A percentile compares a stretch with the other conserved stretches of the same genome.
phyloP scores from a whole-genome alignment of 352 stramenopile species.

The Globisporangium solare region DNA sequence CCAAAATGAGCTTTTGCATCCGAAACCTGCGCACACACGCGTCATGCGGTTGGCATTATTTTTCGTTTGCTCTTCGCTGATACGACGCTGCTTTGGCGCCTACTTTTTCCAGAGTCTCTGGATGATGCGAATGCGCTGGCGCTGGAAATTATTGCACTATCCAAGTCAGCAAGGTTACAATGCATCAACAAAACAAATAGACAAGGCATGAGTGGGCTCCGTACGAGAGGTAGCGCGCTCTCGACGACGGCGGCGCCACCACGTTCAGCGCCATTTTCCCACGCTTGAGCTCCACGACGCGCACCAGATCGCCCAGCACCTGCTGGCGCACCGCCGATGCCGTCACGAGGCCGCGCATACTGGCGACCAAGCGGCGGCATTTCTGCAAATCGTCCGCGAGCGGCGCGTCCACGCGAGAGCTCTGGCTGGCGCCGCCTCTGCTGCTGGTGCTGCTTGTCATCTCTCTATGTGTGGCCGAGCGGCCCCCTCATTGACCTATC shows the following conservation, averaged over 20 bases:
- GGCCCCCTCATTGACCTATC: no score
- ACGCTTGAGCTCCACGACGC: not conserved
- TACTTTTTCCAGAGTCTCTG: conserved; percentile 19
- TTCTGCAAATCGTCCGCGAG: conserved; percentile 37
- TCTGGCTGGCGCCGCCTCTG: no score
- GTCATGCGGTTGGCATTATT: no score
- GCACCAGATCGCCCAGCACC: conserved; percentile 26
- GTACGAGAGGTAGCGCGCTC: conserved; percentile 28
- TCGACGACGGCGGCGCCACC: conserved; percentile 15
- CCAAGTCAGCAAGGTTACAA: not conserved
- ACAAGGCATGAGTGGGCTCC: not conserved
- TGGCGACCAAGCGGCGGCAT: conserved; percentile 44
- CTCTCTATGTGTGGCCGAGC: no score
- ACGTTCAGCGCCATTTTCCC: no score
- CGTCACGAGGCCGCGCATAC: conserved; percentile 44
- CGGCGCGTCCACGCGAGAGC: not conserved
- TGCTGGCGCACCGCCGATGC: conserved; percentile 34
- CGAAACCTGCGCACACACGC: conserved; percentile 13
- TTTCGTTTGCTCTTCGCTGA: no score
- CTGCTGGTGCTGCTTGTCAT: no score
- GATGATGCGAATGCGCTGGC: conserved; percentile 12
- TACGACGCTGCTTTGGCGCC: no score
- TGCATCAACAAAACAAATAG: not conserved
- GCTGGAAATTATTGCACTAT: conserved; percentile 7
- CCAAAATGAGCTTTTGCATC: conserved; percentile 14